Conservation (phyloP, 192 early-diverging fungal genomes). For the Coemansia sp. region DNA sequence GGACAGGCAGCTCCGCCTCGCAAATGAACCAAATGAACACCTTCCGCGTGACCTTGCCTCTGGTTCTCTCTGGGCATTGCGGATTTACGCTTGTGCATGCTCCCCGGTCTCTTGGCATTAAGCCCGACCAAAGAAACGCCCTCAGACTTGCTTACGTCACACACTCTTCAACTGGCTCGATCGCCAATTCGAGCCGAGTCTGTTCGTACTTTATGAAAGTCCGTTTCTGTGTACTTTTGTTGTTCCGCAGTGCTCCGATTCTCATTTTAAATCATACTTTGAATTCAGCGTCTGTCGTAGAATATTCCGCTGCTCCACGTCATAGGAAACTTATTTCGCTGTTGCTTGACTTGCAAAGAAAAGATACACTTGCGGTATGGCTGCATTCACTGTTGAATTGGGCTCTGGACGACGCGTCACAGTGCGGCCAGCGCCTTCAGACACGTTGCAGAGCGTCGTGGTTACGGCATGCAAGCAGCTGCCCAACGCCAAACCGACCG, state of each 20-base stretch:
- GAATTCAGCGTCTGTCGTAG: no score
- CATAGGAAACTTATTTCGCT: neutral
- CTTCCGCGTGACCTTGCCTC: no score
- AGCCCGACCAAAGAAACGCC: no score
- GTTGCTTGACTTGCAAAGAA: neutral
- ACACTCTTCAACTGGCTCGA: neutral
- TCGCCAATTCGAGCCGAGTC: no score
- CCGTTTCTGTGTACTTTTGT: no score
- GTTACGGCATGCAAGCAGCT: conserved; percentile 60
- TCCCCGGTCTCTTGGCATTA: neutral
- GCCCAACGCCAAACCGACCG: conserved; percentile 54
- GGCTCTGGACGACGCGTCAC: conserved; percentile 38
- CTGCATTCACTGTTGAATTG: conserved; percentile 61
- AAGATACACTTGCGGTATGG: conserved; percentile 39
- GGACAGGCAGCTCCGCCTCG: no score
- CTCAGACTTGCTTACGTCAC: conserved; percentile 6
- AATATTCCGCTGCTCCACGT: no score
- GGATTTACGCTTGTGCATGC: neutral
- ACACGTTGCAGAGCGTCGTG: conserved; percentile 68
- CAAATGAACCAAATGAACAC: no score
- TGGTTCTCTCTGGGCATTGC: no score
- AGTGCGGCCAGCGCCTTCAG: conserved; percentile 74
- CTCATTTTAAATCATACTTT: no score
- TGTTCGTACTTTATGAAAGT: no score
- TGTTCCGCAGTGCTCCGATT: no score